Percentiles rank a stretch among this genome's conserved stretches.
Evolutionary conservation across 1,284 basidiomycete genomes (phyloP).

Genomic region (Sanghuangporus sanghuang): DNA sequence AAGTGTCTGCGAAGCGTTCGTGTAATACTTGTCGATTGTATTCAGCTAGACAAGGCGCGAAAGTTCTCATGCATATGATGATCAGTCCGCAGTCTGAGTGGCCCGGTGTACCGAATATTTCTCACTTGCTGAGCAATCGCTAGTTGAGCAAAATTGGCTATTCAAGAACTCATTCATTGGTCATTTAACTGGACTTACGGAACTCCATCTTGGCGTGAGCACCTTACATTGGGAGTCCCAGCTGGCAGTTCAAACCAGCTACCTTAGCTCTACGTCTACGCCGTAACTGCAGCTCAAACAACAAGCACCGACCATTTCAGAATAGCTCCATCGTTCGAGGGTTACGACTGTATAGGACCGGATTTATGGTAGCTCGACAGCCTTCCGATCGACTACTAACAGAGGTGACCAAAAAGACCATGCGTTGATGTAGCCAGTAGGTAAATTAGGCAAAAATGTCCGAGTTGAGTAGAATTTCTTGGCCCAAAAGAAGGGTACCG

Average conservation of each 20-base stretch:
- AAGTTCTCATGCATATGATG: neutral
- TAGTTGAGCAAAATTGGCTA: neutral
- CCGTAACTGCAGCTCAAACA: neutral
- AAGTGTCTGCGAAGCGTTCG: neutral
- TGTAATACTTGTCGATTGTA: neutral
- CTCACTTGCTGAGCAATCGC: neutral
- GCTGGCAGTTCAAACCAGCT: neutral
- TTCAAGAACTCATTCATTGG: neutral
- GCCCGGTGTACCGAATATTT: neutral
- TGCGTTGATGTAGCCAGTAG: neutral
- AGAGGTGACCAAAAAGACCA: neutral
- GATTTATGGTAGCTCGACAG: neutral
- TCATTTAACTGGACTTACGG: neutral
- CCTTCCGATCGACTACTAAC: neutral
- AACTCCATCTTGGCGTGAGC: neutral
- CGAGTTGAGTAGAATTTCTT: neutral
- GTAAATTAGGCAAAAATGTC: constrained; percentile 7
- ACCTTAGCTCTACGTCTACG: neutral
- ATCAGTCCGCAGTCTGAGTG: neutral
- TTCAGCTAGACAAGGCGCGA: neutral
- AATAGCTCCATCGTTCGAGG: neutral
- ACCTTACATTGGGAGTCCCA: neutral
- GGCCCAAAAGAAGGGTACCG: neutral
- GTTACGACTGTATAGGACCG: neutral
- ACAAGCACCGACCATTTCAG: neutral